Base-by-base conservation (phyloP, 176 grass and related monocot genomes). In the Triticum monococcum region DNA sequence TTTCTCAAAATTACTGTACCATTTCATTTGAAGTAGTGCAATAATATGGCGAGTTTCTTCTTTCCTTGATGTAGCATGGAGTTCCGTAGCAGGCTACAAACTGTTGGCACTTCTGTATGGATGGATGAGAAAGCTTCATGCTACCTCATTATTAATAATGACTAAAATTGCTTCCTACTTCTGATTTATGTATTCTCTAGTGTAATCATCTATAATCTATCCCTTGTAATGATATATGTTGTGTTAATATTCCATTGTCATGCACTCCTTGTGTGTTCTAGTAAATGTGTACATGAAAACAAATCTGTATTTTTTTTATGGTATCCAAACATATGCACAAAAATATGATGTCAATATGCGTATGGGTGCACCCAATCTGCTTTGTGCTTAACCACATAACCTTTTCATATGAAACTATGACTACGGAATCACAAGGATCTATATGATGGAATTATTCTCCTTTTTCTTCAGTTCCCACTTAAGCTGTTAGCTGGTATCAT, bases 401-500 rank as follows among this genome's bases (percentile, higher is more conserved):
- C 35, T 81, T 32, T 46, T 73, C 33, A 28, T 86, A 65, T 71
- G 54, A 85, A 46, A 5, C 30, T 32, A 63, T 46, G 22, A 17
- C 64, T 32, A 74, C 62, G 37, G 50, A 76, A 88, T 25, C 35
- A 28, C 68, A 71, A 64, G 14, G 26, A 48, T 86, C 30, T 77
- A 25, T 68, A 52, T 40, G 17, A 46, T 43, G 3, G 4, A 28
- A 35, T 68, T 79, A 28, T 73, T 83, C 40, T 35, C 12, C 57
- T 86, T 69, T 63, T 68, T 30, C 26, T 91, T 68, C 7, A 61
- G 74, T 70, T 76, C 64, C 31, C 10, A 75, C 62, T 70, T 68
- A 70, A 75, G 5, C 40, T 87, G 81, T 68, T 91, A 91, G 68
- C 80, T 56, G 59, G 62, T 79, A 64, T 77, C 75, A 80, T 80